Evolutionary conservation across 2,329 filamentous ascomycete genomes (phyloP).

Genomic region (Conoideocrella luteorostrata): DNA sequence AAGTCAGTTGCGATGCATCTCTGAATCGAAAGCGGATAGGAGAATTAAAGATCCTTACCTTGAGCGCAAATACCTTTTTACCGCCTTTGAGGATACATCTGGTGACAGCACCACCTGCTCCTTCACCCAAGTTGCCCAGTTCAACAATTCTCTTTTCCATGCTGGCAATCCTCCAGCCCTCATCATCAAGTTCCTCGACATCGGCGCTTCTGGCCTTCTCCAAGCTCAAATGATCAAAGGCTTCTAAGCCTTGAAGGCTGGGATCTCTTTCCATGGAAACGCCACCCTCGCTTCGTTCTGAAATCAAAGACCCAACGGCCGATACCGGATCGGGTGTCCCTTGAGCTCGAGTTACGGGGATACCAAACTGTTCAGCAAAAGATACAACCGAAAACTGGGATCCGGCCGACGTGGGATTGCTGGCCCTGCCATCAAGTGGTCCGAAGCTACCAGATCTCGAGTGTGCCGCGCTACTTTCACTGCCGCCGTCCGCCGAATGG

Average conservation of each 20-base stretch:
- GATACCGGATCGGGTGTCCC: constrained; percentile 80
- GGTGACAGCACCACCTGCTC: constrained; percentile 91
- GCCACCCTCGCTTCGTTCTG: constrained; percentile 70
- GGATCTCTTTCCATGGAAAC: constrained; percentile 75
- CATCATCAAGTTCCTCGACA: constrained; percentile 90
- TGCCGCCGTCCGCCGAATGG: constrained; percentile 67
- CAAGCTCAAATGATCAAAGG: constrained; percentile 71
- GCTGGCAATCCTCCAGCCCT: constrained; percentile 90
- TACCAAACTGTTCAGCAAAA: constrained; percentile 67
- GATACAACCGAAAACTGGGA: constrained; percentile 79
- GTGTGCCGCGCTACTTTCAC: constrained; percentile 71
- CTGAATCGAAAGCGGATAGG: no score
- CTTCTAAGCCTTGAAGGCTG: constrained; percentile 70
- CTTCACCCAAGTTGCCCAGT: constrained; percentile 84
- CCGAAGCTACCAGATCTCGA: constrained; percentile 82
- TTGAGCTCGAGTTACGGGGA: constrained; percentile 57
- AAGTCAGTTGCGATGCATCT: constrained; percentile 15
- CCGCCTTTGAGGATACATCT: constrained; percentile 82
- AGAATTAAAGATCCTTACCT: no score
- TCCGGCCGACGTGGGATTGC: constrained; percentile 79
- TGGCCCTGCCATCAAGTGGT: constrained; percentile 65
- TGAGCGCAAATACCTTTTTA: constrained; percentile 91
- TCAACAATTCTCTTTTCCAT: constrained; percentile 83
- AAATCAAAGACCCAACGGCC: constrained; percentile 79
- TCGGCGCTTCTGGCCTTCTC: constrained; percentile 81